Evolutionary conservation across 192 early-diverging fungal genomes (phyloP), one percentile per base, ranked within the genome.

Genomic region (Dissophora ornata): DNA sequence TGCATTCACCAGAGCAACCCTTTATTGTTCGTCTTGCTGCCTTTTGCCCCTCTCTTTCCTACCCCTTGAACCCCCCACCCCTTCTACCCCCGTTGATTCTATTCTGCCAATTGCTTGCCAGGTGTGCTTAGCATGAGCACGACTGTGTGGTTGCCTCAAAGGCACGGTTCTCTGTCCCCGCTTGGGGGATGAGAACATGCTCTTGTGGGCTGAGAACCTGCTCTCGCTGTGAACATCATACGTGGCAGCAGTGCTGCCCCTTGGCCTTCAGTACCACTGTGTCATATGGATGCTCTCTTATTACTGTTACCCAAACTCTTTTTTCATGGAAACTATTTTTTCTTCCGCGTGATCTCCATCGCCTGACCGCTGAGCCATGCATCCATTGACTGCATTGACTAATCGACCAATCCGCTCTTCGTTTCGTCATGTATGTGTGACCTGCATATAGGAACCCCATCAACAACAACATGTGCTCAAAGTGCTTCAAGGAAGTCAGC

Each of bases 381-480:
- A 19, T 26, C 21, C 32, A 4, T 55, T 50, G 33, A 62, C 45
- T 21, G 38, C 15, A 51, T 46, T 55, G 26, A 53, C 62, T 30
- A 49, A 52, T 29, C 15, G 50, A 7, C 29, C 21, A 3, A 34
- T 57, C 2, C 24, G 11, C 22, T 48, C 36, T 11, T 47, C n/a
- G n/a, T 55, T 28, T 24, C 26, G 1, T 24, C 10, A 29, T 71
- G 30, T 24, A 24, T 63, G 25, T 22, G 19, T 53, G 2, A 15
- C 19, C 36, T 18, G 5, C 32, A 45, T 30, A 52, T 69, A 84
- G 87, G 29, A 90, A 88, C 67, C 84, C 85, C 30, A 84, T 90
- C 57, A 89, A 88, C 67, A 89, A 90, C 74, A 83, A 90, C 63
- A 87, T 92, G 85, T 93, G 92, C 80, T 92, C 90, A 7, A 90